A percentile compares a stretch with the other conserved stretches of the same genome.
These are phyloP conservation scores for Geranium incanum DNA, from an alignment of 441 rosid genomes.

Conservation along the genomic window DNA sequence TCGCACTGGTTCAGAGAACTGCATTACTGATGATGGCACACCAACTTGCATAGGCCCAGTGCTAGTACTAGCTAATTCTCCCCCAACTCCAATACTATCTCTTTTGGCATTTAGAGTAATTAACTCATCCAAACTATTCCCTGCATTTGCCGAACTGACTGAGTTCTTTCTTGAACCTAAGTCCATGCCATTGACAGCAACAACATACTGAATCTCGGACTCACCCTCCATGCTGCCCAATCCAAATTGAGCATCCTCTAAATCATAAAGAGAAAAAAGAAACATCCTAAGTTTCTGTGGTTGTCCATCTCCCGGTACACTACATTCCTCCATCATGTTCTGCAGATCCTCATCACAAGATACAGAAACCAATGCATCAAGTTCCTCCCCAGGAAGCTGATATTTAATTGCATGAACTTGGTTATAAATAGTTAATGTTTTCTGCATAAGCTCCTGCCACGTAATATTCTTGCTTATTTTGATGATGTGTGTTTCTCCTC, in stretches of 20 bases:
- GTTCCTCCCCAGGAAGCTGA: slow-evolving; percentile 81
- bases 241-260: slow-evolving; percentile 32
- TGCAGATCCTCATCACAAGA: slow-evolving; percentile 68
- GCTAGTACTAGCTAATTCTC: slow-evolving; percentile 32
- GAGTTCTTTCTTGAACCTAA: slow-evolving; percentile 45
- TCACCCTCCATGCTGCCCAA: slow-evolving; percentile 29
- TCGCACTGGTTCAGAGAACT: slow-evolving; percentile 29
- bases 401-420: slow-evolving; percentile 53
- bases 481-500: slow-evolving; percentile 68
- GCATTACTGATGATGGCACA: slow-evolving; percentile 31
- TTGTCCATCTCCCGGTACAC: slow-evolving; percentile 32
- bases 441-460: slow-evolving; percentile 46
- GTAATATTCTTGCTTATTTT: slow-evolving; percentile 44
- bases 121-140: slow-evolving; percentile 39
- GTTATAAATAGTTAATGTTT: slow-evolving; percentile 45
- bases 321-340: slow-evolving; percentile 78
- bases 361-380: slow-evolving; percentile 69
- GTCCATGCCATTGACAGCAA: slow-evolving; percentile 53
- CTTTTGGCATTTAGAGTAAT: slow-evolving; percentile 31
- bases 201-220: slow-evolving; percentile 40
- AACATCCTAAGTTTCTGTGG: slow-evolving; percentile 49
- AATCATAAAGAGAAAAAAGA: slow-evolving; percentile 52
- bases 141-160: slow-evolving; percentile 41
- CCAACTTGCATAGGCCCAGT: slow-evolving; percentile 20
- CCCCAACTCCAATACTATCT: slow-evolving; percentile 23